These are phyloP conservation scores for Taphrina sp. DNA, from an alignment of 1,139 yeast species.

Conservation along the genomic window DNA sequence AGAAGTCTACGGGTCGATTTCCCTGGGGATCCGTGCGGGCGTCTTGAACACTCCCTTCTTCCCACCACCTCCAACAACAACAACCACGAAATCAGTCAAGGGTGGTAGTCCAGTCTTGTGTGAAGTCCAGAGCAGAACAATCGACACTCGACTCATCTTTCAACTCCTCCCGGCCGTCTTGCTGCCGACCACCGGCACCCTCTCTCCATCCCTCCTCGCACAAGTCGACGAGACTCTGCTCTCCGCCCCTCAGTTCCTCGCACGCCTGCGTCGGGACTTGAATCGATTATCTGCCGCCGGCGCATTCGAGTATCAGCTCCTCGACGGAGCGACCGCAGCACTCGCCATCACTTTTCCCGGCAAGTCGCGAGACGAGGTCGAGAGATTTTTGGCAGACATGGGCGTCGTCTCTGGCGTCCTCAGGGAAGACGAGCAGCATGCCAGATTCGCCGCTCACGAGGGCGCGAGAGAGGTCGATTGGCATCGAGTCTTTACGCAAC, in stretches of 20 bases:
- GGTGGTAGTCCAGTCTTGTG: conserved; percentile 2
- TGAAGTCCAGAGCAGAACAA: not conserved
- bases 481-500: too few relatives aligned
- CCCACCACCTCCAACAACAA: conserved; percentile 12
- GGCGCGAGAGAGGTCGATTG: too few relatives aligned
- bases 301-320: not conserved
- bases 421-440: too few relatives aligned
- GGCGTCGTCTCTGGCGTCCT: conserved; percentile 13
- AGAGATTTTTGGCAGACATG: conserved; percentile 14
- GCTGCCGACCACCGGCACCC: conserved; percentile 3
- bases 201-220: conserved; percentile 3
- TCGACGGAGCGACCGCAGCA: not conserved
- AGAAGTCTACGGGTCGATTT: conserved; percentile 22
- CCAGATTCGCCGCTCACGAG: not conserved
- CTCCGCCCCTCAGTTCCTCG: conserved; percentile 16
- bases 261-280: conserved; percentile 16
- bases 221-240: conserved; percentile 13
- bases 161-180: conserved; percentile 12
- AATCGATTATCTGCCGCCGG: conserved; percentile 5
- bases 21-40: conserved; percentile 29
- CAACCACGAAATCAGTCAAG: not conserved
- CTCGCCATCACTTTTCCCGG: conserved; percentile 18
- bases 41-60: conserved; percentile 19
- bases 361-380: conserved; percentile 9
- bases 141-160: conserved; percentile 6